Evolutionary conservation across 768 basidiomycete species (phyloP).

Genomic region (Dacryopinax primogenitus): DNA sequence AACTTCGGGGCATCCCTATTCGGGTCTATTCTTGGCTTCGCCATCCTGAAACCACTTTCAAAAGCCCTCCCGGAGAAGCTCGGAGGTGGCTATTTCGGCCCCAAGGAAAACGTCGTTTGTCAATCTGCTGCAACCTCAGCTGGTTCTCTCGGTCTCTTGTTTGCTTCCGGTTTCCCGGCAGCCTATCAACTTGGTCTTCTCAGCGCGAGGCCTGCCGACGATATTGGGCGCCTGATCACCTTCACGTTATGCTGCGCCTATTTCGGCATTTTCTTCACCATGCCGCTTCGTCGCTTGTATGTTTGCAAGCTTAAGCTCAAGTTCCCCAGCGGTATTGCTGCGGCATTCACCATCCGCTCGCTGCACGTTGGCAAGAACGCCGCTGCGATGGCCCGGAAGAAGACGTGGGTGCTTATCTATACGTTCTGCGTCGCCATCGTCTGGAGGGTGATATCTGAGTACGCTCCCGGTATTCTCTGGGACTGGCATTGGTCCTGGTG

Average conservation of each 20-base stretch:
- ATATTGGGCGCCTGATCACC: conserved; percentile 45
- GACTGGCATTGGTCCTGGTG: conserved; percentile 58
- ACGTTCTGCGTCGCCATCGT: conserved; percentile 38
- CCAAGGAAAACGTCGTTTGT: conserved; percentile 54
- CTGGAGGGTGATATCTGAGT: conserved; percentile 43
- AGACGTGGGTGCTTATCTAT: conserved; percentile 39
- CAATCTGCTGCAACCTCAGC: conserved; percentile 44
- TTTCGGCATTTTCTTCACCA: conserved; percentile 55
- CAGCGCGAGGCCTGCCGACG: conserved; percentile 34
- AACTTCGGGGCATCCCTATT: conserved; percentile 53
- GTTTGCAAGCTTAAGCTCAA: conserved; percentile 50
- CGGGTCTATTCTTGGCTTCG: conserved; percentile 49
- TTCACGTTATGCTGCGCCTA: conserved; percentile 43
- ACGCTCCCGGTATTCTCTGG: conserved; percentile 48
- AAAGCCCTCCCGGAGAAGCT: conserved; percentile 37
- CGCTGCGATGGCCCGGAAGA: conserved; percentile 41
- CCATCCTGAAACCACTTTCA: conserved; percentile 46
- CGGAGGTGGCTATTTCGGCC: conserved; percentile 45
- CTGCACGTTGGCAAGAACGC: conserved; percentile 42
- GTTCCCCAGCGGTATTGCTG: conserved; percentile 54
- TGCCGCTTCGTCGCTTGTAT: conserved; percentile 49
- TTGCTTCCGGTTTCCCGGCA: conserved; percentile 47
- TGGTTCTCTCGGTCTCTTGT: conserved; percentile 33
- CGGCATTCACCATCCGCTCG: conserved; percentile 51
- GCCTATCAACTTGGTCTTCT: conserved; percentile 45